Evolutionary conservation across 2,329 filamentous ascomycete genomes (phyloP).

Genomic region (Sclerotiophoma versabilis): DNA sequence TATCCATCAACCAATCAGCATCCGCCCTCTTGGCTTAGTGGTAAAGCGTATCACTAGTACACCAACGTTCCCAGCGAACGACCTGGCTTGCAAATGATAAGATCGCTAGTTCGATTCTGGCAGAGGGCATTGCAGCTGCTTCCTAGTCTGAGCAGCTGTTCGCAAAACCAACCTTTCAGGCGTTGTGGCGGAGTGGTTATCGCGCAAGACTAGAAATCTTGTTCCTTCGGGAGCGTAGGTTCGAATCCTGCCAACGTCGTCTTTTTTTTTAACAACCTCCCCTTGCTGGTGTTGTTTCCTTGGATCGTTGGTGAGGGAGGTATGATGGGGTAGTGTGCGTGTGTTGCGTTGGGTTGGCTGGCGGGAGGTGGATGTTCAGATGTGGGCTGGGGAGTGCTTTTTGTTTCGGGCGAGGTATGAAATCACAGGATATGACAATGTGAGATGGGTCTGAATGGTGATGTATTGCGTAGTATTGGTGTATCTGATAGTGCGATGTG

Average conservation of each 20-base stretch:
- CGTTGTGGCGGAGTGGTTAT: conserved; percentile 51
- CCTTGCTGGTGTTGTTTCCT: background rate
- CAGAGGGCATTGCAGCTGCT: conserved; percentile 6
- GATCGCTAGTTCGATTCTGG: conserved; percentile 19
- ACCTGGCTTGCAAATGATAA: conserved; percentile 5
- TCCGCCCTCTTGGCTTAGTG: conserved; percentile 22
- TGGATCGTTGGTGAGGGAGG: too few species aligned
- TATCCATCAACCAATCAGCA: conserved; percentile 13
- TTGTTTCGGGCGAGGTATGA: too few species aligned
- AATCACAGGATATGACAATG: too few species aligned
- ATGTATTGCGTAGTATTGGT: too few species aligned
- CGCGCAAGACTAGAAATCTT: too few species aligned
- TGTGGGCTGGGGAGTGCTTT: too few species aligned
- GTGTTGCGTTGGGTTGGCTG: too few species aligned
- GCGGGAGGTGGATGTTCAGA: too few species aligned
- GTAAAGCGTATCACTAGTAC: conserved; percentile 22
- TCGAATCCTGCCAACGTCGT: conserved; percentile 47
- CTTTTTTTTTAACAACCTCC: conserved; percentile 21
- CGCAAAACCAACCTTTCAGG: conserved; percentile 13
- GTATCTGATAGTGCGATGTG: too few species aligned
- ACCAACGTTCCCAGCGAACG: background rate
- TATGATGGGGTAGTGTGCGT: too few species aligned
- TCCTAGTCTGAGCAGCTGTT: background rate
- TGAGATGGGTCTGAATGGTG: too few species aligned
- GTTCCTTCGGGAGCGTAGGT: too few species aligned